These are phyloP conservation scores for Geotrichum bryndzae DNA, from an alignment of 1,139 yeast genomes.

Conservation along the genomic window DNA sequence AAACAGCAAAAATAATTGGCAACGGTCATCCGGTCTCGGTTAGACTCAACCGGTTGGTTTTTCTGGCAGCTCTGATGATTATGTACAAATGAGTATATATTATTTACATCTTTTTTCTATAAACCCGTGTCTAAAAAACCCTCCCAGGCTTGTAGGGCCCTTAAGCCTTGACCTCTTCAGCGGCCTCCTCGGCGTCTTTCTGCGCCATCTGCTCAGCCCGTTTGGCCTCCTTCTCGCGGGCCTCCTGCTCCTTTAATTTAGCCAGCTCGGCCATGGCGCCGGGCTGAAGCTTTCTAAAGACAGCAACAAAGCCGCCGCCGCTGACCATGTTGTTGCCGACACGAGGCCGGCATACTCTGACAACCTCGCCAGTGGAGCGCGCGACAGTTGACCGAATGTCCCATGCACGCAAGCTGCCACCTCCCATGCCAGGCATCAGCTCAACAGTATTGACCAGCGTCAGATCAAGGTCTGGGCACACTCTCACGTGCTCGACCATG, in stretches of 20 bases:
- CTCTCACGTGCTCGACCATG: constrained; percentile 33
- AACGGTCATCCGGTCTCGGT: too few species aligned
- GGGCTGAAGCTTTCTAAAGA: constrained; percentile 29
- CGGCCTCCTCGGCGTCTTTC: neutral
- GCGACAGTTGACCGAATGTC: constrained; percentile 35
- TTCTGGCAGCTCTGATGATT: too few species aligned
- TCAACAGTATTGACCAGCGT: constrained; percentile 40
- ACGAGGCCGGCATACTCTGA: constrained; percentile 43
- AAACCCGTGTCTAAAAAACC: neutral
- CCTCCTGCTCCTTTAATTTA: constrained; percentile 3
- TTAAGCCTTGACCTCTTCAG: neutral
- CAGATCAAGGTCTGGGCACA: constrained; percentile 31
- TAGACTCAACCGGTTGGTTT: too few species aligned
- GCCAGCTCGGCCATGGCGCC: constrained; percentile 9
- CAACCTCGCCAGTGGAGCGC: constrained; percentile 38
- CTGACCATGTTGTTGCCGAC: constrained; percentile 43
- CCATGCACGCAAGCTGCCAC: constrained; percentile 37
- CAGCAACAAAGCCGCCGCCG: constrained; percentile 43
- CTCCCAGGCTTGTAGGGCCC: neutral
- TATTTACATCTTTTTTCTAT: neutral
- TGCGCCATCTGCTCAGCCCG: neutral
- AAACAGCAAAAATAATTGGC: too few species aligned
- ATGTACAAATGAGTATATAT: too few species aligned
- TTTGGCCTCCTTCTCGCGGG: neutral
- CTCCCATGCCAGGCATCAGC: constrained; percentile 42